Conservation (phyloP, 169 alveolate genomes). For the Eimeria acervulina region DNA sequence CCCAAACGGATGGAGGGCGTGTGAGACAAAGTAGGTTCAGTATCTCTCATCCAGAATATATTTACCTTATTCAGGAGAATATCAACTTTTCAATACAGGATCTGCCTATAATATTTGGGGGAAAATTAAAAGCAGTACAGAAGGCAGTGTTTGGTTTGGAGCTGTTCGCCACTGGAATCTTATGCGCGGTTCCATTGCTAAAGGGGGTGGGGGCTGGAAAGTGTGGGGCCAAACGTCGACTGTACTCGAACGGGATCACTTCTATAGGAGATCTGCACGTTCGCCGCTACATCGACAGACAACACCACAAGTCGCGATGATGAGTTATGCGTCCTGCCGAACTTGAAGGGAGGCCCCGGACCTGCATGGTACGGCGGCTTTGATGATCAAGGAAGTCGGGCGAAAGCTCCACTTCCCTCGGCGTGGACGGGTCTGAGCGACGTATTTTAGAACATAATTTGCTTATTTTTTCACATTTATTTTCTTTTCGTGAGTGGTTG, state of each 20-base stretch:
- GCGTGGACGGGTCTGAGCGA: constrained; percentile 86
- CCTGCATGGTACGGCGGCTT: constrained; percentile 67
- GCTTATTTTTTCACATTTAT: neutral
- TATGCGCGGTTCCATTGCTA: neutral
- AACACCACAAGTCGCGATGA: constrained; percentile 84
- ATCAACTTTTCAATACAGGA: neutral
- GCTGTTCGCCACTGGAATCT: neutral
- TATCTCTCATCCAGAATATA: too few relatives aligned
- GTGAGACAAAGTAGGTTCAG: too few relatives aligned
- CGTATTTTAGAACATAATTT: constrained; percentile 43
- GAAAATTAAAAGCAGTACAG: neutral
- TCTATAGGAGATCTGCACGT: constrained; percentile 85
- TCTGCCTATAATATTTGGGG: neutral
- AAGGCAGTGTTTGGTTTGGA: neutral
- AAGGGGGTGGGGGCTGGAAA: constrained; percentile 21
- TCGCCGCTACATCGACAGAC: constrained; percentile 86
- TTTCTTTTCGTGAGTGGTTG: too few relatives aligned
- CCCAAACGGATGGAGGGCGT: too few relatives aligned
- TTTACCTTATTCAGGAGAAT: too few relatives aligned
- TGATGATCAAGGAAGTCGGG: constrained; percentile 79
- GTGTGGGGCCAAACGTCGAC: constrained; percentile 64
- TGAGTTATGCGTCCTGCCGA: constrained; percentile 83
- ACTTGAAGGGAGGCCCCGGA: constrained; percentile 82
- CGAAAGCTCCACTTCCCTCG: constrained; percentile 58
- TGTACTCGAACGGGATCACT: constrained; percentile 88